Conservation (phyloP, 768 basidiomycete genomes). For the Boletus subcaerulescens region DNA sequence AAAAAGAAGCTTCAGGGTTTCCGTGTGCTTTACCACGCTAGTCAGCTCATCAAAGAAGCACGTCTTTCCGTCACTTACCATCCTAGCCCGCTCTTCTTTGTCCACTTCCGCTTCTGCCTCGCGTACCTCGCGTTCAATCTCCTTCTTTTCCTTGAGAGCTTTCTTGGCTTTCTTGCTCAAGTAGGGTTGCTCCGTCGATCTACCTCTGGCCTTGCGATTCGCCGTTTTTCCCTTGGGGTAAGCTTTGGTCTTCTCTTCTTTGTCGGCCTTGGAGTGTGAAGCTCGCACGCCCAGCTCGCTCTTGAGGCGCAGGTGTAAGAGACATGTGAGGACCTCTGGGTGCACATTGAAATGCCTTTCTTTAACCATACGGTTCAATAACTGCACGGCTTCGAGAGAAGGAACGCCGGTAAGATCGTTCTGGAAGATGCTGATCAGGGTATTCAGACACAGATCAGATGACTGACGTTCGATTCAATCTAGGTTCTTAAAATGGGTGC, state of each 20-base stretch:
- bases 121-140: conserved; percentile 86
- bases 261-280: conserved; percentile 66
- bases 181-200: conserved; percentile 62
- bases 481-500: conserved; percentile 1
- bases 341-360: conserved; percentile 88
- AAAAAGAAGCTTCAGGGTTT: conserved; percentile 96
- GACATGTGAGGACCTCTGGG: conserved; percentile 81
- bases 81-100: conserved; percentile 80
- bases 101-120: conserved; percentile 95
- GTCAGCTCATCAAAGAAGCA: conserved; percentile 15
- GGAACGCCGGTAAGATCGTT: conserved; percentile 76
- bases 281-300: conserved; percentile 81
- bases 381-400: conserved; percentile 85
- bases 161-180: conserved; percentile 92
- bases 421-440: conserved; percentile 79
- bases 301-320: conserved; percentile 82
- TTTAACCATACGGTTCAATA: conserved; percentile 94
- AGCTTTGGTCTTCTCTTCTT: conserved; percentile 38
- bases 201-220: conserved; percentile 48
- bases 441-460: conserved; percentile 80
- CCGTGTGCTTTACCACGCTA: conserved; percentile 72
- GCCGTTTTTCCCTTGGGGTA: conserved; percentile 37
- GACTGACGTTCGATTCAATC: conserved; percentile 45
- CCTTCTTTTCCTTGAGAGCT: conserved; percentile 80
- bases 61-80: conserved; percentile 49